phyloP scores from a whole-genome alignment of 257 asterid genomes.

The Buddleja alternifolia region DNA sequence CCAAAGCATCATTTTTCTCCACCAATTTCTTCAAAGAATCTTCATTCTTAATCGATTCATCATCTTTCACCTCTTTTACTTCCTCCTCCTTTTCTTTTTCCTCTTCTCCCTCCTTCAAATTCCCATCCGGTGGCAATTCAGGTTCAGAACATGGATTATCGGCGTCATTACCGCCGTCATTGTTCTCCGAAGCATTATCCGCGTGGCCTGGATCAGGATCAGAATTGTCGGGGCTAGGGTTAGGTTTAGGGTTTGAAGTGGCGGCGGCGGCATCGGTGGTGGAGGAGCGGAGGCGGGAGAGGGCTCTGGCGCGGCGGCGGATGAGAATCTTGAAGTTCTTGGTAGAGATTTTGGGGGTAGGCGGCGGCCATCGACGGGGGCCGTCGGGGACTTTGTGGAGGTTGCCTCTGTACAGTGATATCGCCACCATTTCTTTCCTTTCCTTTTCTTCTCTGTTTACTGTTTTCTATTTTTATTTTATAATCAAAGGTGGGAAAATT shows the following conservation, averaged over 20 bases:
- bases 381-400: slow-evolving; percentile 75
- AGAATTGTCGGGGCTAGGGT: slow-evolving; percentile 28
- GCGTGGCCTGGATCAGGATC: background rate
- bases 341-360: slow-evolving; percentile 61
- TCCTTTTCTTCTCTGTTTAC: too few relatives aligned
- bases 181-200: background rate
- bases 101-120: slow-evolving; percentile 36
- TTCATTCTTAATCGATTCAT: slow-evolving; percentile 23
- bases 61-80: slow-evolving; percentile 25
- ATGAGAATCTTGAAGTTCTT: slow-evolving; percentile 64
- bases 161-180: background rate
- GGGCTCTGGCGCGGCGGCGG: slow-evolving; percentile 77
- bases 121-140: slow-evolving; percentile 33
- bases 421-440: slow-evolving; percentile 61
- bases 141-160: slow-evolving; percentile 29
- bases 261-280: slow-evolving; percentile 31
- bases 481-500: too few relatives aligned
- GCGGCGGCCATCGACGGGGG: slow-evolving; percentile 71
- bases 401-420: slow-evolving; percentile 87
- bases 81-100: slow-evolving; percentile 32
- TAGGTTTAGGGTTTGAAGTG: slow-evolving; percentile 50
- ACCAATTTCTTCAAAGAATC: background rate
- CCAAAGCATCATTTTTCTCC: background rate
- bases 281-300: slow-evolving; percentile 52
- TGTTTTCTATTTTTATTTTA: too few relatives aligned